Evolutionary conservation across 2,329 filamentous ascomycete species (phyloP).

Genomic region (Emmonsia crescens): DNA sequence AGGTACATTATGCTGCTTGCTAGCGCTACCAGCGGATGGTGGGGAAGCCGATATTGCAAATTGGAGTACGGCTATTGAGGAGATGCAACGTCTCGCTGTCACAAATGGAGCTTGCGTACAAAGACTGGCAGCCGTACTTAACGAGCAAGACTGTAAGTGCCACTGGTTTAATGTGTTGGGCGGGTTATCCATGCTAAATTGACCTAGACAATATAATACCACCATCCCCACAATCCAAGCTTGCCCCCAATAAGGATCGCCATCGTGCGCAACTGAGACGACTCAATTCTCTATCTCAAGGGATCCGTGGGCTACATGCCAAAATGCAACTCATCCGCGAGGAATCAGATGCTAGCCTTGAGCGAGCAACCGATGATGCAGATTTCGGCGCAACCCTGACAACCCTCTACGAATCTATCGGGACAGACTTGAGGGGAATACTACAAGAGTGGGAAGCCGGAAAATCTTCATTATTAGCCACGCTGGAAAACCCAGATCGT

Average conservation of each 20-base stretch:
- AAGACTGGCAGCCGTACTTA: slow-evolving; percentile 57
- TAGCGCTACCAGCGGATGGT: slow-evolving; percentile 75
- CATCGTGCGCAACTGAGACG: slow-evolving; percentile 81
- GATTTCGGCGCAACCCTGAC: slow-evolving; percentile 71
- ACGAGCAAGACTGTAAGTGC: slow-evolving; percentile 65
- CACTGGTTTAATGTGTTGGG: slow-evolving; percentile 6
- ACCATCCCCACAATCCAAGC: slow-evolving; percentile 31
- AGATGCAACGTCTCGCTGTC: slow-evolving; percentile 55
- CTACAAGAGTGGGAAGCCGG: slow-evolving; percentile 81
- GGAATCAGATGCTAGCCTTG: slow-evolving; percentile 69
- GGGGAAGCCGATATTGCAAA: slow-evolving; percentile 64
- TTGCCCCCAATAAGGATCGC: slow-evolving; percentile 57
- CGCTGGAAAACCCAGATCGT: slow-evolving; percentile 59
- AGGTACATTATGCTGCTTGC: slow-evolving; percentile 74
- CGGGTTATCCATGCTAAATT: slow-evolving; percentile 15
- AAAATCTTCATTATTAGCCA: slow-evolving; percentile 67
- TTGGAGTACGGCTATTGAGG: slow-evolving; percentile 69
- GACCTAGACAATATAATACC: slow-evolving; percentile 32
- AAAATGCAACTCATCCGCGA: slow-evolving; percentile 88
- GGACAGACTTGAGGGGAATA: slow-evolving; percentile 68
- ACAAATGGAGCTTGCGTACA: slow-evolving; percentile 53
- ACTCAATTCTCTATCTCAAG: slow-evolving; percentile 76
- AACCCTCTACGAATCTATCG: slow-evolving; percentile 89
- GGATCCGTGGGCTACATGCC: slow-evolving; percentile 82
- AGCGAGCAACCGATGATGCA: slow-evolving; percentile 55